Evolutionary conservation across 2,329 filamentous ascomycete genomes (phyloP).

Genomic region (Ophiosphaerella korrae): DNA sequence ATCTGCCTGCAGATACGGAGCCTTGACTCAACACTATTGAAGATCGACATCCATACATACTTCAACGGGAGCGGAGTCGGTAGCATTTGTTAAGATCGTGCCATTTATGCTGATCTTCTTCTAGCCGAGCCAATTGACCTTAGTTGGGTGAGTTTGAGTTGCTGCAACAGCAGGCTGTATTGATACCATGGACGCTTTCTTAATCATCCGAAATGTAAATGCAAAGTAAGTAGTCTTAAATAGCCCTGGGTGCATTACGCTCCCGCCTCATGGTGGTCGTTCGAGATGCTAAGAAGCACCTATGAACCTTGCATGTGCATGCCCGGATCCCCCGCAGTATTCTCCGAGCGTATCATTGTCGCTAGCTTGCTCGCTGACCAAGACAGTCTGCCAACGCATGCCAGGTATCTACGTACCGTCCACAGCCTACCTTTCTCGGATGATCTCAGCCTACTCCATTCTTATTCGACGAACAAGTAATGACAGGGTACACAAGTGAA

Average conservation of each 20-base stretch:
- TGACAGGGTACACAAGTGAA: not conserved
- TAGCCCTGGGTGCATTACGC: not conserved
- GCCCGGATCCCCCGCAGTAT: slow-evolving; percentile 28
- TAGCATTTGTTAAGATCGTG: not conserved
- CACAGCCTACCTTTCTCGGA: slow-evolving; percentile 2
- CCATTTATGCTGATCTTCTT: not conserved
- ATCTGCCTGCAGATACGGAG: not conserved
- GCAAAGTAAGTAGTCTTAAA: not conserved
- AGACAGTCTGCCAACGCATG: slow-evolving; percentile 12
- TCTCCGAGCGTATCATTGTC: slow-evolving; percentile 21
- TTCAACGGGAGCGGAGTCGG: slow-evolving; percentile 1
- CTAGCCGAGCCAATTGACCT: slow-evolving; percentile 12
- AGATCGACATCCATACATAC: slow-evolving; percentile 10
- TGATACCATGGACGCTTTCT: slow-evolving; percentile 12
- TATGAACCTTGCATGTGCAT: slow-evolving; percentile 13
- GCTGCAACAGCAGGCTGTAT: slow-evolving; percentile 4
- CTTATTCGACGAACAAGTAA: slow-evolving; percentile 1
- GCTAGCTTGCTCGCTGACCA: slow-evolving; percentile 16
- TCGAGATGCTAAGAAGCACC: not conserved
- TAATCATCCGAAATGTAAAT: slow-evolving; percentile 21
- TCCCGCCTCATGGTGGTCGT: no score
- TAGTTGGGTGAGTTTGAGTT: not conserved
- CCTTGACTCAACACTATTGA: slow-evolving; percentile 1
- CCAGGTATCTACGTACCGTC: not conserved
- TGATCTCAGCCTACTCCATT: not conserved